A percentile compares a stretch with the other conserved stretches of the same genome.
Evolutionary conservation across 352 stramenopile genomes (phyloP).

Genomic region (Poterioochromonas sp.): DNA sequence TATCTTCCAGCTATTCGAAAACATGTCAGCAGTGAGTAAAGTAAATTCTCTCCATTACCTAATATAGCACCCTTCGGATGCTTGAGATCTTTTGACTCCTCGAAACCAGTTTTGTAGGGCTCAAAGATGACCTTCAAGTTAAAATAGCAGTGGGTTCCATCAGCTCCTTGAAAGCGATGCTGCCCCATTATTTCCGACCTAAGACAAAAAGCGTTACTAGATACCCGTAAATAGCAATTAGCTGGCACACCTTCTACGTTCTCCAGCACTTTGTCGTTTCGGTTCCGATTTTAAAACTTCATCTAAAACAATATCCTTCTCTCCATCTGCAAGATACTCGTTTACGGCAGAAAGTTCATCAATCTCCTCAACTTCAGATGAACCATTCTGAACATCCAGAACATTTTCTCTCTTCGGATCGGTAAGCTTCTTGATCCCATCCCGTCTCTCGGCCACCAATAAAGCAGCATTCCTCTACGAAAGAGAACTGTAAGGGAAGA

Average conservation of each 20-base stretch:
- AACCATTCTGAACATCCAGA: too few species aligned
- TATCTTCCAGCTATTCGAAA: constrained; percentile 66
- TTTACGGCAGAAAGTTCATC: not conserved
- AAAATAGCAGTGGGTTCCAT: constrained; percentile 25
- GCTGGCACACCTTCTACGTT: not conserved
- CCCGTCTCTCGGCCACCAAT: too few species aligned
- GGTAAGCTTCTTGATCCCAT: too few species aligned
- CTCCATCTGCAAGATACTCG: not conserved
- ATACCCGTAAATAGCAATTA: not conserved
- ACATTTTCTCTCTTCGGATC: too few species aligned
- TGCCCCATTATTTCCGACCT: constrained; percentile 25
- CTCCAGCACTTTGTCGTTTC: not conserved
- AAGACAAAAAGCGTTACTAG: constrained; percentile 1
- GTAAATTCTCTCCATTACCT: too few species aligned
- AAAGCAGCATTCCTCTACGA: too few species aligned
- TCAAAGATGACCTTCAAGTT: constrained; percentile 28
- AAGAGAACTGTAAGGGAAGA: too few species aligned
- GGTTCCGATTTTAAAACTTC: not conserved
- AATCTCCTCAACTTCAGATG: not conserved
- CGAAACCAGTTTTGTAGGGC: constrained; percentile 38
- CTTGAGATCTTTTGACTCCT: constrained; percentile 25
- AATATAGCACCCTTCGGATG: constrained; percentile 29
- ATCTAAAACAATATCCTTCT: not conserved
- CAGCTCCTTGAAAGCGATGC: constrained; percentile 2
- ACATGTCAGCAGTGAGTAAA: too few species aligned